These are phyloP conservation scores for Cryphonectria nitschkei DNA, from an alignment of 2,329 filamentous ascomycete species.

Conservation along the genomic window DNA sequence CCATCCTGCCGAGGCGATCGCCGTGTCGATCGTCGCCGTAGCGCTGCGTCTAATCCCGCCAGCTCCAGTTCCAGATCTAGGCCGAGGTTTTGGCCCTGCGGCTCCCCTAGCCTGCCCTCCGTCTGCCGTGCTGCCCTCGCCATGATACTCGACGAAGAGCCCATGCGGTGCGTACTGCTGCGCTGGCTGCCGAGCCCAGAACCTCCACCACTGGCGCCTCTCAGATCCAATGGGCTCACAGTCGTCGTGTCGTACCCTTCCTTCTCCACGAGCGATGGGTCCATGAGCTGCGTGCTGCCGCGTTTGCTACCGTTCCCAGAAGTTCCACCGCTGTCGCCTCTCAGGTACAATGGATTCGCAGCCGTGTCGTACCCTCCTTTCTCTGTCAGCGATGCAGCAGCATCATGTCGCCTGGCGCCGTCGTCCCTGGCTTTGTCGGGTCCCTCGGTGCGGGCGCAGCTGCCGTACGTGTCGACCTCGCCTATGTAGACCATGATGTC, in stretches of 20 bases:
- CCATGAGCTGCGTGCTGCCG: background rate
- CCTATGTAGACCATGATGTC: conserved; percentile 12
- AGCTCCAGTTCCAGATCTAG: conserved; percentile 7
- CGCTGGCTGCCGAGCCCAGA: conserved; percentile 7
- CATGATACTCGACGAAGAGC: conserved; percentile 20
- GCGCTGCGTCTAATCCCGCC: conserved; percentile 6
- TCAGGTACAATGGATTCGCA: conserved; percentile 10
- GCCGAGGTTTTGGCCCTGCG: background rate
- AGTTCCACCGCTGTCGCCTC: conserved; percentile 1
- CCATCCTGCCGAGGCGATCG: conserved; percentile 8
- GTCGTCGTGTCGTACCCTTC: conserved; percentile 16
- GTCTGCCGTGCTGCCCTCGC: conserved; percentile 25
- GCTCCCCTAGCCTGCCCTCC: conserved; percentile 16
- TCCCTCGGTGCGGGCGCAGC: conserved; percentile 12
- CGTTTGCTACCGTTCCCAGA: background rate
- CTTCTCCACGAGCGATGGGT: conserved; percentile 11
- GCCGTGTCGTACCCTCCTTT: conserved; percentile 17
- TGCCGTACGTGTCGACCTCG: conserved; percentile 17
- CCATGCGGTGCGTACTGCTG: conserved; percentile 11
- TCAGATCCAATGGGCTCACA: conserved; percentile 13
- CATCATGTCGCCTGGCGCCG: background rate
- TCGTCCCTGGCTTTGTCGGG: background rate
- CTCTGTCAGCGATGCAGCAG: conserved; percentile 4
- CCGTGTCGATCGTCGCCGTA: conserved; percentile 1
- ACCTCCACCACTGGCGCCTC: conserved; percentile 14